Percentiles rank a stretch among this genome's conserved stretches.
These are phyloP conservation scores for Aspergillus hancockii DNA, from an alignment of 495 filamentous ascomycete genomes.

Conservation along the genomic window DNA sequence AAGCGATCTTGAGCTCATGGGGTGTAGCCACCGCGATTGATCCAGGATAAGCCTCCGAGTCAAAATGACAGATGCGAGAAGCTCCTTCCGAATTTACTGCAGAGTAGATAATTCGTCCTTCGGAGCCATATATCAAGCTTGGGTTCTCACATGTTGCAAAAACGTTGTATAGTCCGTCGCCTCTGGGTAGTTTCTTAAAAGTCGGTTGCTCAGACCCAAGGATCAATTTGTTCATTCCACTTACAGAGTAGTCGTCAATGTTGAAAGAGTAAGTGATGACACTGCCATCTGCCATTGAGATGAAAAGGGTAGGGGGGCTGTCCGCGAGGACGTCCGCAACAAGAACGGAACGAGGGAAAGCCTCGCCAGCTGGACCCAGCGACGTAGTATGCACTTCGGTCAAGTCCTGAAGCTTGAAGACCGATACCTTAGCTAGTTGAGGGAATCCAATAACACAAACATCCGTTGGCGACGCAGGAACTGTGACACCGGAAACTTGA, in stretches of 20 bases:
- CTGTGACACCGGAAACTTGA: constrained; percentile 82
- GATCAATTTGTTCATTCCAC: constrained; percentile 74
- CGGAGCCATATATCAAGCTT: constrained; percentile 84
- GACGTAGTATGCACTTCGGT: constrained; percentile 62
- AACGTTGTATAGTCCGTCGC: constrained; percentile 69
- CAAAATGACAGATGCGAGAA: constrained; percentile 75
- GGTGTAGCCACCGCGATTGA: constrained; percentile 80
- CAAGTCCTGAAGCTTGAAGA: constrained; percentile 66
- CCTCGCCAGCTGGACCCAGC: constrained; percentile 56
- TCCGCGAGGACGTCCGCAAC: constrained; percentile 68
- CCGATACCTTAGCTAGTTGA: constrained; percentile 69
- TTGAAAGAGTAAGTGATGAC: constrained; percentile 85
- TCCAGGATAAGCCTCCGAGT: constrained; percentile 76
- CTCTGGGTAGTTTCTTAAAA: constrained; percentile 72
- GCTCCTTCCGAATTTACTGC: constrained; percentile 92
- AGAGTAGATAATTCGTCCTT: constrained; percentile 88
- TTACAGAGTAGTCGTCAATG: constrained; percentile 55
- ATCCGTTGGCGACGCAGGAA: constrained; percentile 48
- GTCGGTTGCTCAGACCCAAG: constrained; percentile 82
- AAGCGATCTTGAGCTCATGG: constrained; percentile 73
- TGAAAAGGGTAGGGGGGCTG: constrained; percentile 73
- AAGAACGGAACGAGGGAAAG: constrained; percentile 80
- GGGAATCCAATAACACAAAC: constrained; percentile 83
- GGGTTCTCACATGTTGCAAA: constrained; percentile 94
- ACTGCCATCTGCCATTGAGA: constrained; percentile 93